Evolutionary conservation across 257 asterid species (phyloP).

Genomic region (Solanum lignicaule): DNA sequence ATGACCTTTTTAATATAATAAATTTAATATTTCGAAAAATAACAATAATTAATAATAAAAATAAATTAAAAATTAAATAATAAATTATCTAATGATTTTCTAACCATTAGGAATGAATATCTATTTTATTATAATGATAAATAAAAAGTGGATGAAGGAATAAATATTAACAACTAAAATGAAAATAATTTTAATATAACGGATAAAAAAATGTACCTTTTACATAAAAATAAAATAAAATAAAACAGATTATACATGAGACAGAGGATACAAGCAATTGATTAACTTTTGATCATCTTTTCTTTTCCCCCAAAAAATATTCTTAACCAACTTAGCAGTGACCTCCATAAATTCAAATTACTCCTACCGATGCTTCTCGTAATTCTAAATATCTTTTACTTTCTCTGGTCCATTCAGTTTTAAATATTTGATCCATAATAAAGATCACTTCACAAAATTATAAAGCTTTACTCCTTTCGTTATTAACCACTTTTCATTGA

Average conservation of each 20-base stretch:
- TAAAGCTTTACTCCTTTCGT: neutral
- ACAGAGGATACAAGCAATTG: neutral
- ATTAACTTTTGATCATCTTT: neutral
- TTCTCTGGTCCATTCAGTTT: neutral
- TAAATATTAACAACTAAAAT: too few relatives aligned
- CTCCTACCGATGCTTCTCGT: conserved; percentile 31
- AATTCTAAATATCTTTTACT: conserved; percentile 23
- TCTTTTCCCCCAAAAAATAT: neutral
- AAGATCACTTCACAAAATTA: neutral
- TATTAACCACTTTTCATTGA: neutral
- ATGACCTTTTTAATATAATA: too few relatives aligned
- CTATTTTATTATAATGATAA: too few relatives aligned
- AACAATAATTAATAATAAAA: too few relatives aligned
- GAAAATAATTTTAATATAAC: neutral
- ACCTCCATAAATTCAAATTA: neutral
- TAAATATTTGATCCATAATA: neutral
- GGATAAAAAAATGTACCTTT: neutral
- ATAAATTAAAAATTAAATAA: too few relatives aligned
- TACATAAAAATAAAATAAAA: neutral
- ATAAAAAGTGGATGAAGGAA: too few relatives aligned
- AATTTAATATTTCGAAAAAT: too few relatives aligned
- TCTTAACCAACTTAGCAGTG: neutral
- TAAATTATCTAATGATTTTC: too few relatives aligned
- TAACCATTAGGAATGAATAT: neutral
- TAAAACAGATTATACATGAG: neutral